phyloP scores from a whole-genome alignment of 2,329 filamentous ascomycete species.

The Colletotrichum lindemuthianum region DNA sequence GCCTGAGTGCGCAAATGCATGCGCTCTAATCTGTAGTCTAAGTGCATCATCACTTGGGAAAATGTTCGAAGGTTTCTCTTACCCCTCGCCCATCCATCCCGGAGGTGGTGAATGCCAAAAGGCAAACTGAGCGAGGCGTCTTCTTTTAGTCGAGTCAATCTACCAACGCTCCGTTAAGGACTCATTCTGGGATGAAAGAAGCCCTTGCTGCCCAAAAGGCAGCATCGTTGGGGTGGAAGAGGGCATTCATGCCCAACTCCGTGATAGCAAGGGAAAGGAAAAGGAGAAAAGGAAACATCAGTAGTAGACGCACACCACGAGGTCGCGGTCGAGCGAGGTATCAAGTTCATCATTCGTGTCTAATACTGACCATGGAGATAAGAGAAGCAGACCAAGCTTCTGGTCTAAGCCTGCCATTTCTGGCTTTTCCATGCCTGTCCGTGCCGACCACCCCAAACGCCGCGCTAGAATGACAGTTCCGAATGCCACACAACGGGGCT shows the following conservation, averaged over 20 bases:
- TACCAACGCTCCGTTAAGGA: slow-evolving; percentile 89
- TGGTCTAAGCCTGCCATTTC: slow-evolving; percentile 37
- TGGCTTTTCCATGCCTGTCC: slow-evolving; percentile 28
- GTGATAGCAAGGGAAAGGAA: slow-evolving; percentile 26
- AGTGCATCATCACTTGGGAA: slow-evolving; percentile 5
- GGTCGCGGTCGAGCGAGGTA: slow-evolving; percentile 35
- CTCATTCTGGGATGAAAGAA: slow-evolving; percentile 73
- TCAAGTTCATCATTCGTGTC: slow-evolving; percentile 37
- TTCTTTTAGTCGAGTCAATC: slow-evolving; percentile 56
- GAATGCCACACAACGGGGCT: slow-evolving; percentile 30
- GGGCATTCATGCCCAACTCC: background rate
- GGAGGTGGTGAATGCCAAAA: slow-evolving; percentile 43
- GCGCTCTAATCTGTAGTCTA: background rate
- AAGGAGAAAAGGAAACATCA: slow-evolving; percentile 30
- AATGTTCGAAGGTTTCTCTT: slow-evolving; percentile 55
- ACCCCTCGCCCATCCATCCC: slow-evolving; percentile 49
- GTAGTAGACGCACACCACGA: slow-evolving; percentile 21
- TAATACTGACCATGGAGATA: slow-evolving; percentile 33
- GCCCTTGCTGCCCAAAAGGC: slow-evolving; percentile 78
- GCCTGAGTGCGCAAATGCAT: background rate
- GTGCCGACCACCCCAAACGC: slow-evolving; percentile 40
- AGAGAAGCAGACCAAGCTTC: slow-evolving; percentile 26
- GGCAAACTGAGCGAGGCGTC: slow-evolving; percentile 47
- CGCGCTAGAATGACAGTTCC: slow-evolving; percentile 45
- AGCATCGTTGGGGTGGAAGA: slow-evolving; percentile 68